These are phyloP conservation scores for Xylariaceae sp. DNA, from an alignment of 2,329 filamentous ascomycete species.

Conservation along the genomic window DNA sequence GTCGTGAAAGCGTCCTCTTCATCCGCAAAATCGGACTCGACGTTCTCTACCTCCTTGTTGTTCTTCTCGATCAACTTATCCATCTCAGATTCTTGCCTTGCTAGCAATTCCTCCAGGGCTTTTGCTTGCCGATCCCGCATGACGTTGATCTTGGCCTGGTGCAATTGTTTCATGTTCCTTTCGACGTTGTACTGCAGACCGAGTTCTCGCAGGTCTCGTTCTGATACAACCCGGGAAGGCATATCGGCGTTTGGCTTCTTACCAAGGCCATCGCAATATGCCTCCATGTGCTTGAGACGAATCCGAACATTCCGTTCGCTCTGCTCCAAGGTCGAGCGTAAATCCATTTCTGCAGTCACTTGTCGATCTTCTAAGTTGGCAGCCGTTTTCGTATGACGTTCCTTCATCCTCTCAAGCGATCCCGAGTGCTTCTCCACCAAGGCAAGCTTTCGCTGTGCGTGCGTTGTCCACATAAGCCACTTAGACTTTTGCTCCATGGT, in stretches of 20 bases:
- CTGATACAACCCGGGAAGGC: conserved; percentile 58
- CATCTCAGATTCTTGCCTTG: conserved; percentile 57
- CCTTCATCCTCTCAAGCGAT: conserved; percentile 55
- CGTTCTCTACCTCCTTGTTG: conserved; percentile 50
- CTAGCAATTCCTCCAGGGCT: conserved; percentile 60
- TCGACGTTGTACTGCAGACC: conserved; percentile 63
- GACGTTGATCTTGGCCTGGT: conserved; percentile 65
- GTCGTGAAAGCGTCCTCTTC: conserved; percentile 53
- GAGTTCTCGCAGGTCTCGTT: conserved; percentile 60
- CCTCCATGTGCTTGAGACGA: conserved; percentile 67
- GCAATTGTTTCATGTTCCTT: conserved; percentile 61
- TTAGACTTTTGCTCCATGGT: conserved; percentile 52
- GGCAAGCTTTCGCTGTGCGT: conserved; percentile 50
- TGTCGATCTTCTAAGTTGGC: conserved; percentile 63
- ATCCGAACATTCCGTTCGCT: conserved; percentile 60
- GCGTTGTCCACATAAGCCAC: conserved; percentile 54
- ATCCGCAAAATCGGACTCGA: conserved; percentile 49
- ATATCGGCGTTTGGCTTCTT: conserved; percentile 43
- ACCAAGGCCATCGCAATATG: conserved; percentile 61
- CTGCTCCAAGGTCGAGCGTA: conserved; percentile 57
- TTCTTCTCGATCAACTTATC: conserved; percentile 49
- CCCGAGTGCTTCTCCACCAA: conserved; percentile 52
- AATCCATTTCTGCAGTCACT: conserved; percentile 64
- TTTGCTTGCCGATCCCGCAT: conserved; percentile 67
- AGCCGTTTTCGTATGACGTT: conserved; percentile 56